Conservation (phyloP, 129 eudicot species). For the carrot (Daucus carota) region DH1_v3.0 NC_030383.2:3959001-3959500, state of each 20-base stretch:
- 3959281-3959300: neutral
- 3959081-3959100: too few species aligned
- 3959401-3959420: neutral
- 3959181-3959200: neutral
- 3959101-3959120: too few species aligned
- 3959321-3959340: neutral
- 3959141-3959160: too few species aligned
- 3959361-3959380: slow-evolving; percentile 3
- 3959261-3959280: neutral
- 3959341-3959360: neutral
- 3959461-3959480: neutral
- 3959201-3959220: neutral
- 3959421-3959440: neutral
- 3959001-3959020: too few species aligned
- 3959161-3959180: too few species aligned
- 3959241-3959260: neutral
- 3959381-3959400: neutral
- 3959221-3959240: neutral
- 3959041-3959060: too few species aligned
- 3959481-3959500: slow-evolving; percentile 6
- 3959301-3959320: neutral
- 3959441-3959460: neutral
- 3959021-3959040: too few species aligned
- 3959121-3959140: too few species aligned
- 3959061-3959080: too few species aligned